Evolutionary conservation across 495 filamentous ascomycete genomes (phyloP), one percentile per base, ranked within the genome.

Genomic region (Hyaloscypha finlandica): DNA sequence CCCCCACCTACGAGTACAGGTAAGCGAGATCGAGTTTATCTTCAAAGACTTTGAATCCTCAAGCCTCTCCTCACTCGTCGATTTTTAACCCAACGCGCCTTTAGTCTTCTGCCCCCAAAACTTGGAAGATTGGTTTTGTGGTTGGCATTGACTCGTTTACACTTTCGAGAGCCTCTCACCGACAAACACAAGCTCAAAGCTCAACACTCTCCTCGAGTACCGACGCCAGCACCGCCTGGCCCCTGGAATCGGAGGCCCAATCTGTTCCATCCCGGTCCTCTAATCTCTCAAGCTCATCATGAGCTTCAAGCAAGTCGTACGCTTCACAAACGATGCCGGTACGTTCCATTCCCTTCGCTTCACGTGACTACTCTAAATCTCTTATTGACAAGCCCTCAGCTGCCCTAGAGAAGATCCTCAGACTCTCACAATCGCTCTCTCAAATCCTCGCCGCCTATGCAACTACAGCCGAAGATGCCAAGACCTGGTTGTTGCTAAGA

Each of bases 401-500:
- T 58, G 88, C 87, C 5, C 79, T 90, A 16, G 88, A 91, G 69
- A 84, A 86, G 66, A 85, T 82, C 51, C 80, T 90, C 67, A 86
- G 88, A 51, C 75, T 87, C 63, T 70, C 89, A 66, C 88, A 91
- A 74, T 74, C 85, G 45, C 37, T 83, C 32, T 73, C 79, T 8
- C 83, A 84, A 62, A 81, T 88, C 66, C 74, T 81, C 29, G 73
- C 78, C 6, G 78, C 76, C 20, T 79, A 81, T 9, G 35, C 63
- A 19, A 0, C 42, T 4, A 48, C 57, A 61, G 67, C 76, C 12
- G 58, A 69, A 68, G 53, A 71, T 74, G 55, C 67, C 72, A 11
- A 48, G 31, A 30, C 53, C 3, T 72, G 62, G 62, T 32, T 51
- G 20, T 29, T 37, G 9, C 16, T 63, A 2, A 53, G 67, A 6